Percentiles rank a stretch among this genome's conserved stretches.
These are phyloP conservation scores for Aciculosporium take DNA, from an alignment of 2,329 filamentous ascomycete species.

Conservation along the genomic window DNA sequence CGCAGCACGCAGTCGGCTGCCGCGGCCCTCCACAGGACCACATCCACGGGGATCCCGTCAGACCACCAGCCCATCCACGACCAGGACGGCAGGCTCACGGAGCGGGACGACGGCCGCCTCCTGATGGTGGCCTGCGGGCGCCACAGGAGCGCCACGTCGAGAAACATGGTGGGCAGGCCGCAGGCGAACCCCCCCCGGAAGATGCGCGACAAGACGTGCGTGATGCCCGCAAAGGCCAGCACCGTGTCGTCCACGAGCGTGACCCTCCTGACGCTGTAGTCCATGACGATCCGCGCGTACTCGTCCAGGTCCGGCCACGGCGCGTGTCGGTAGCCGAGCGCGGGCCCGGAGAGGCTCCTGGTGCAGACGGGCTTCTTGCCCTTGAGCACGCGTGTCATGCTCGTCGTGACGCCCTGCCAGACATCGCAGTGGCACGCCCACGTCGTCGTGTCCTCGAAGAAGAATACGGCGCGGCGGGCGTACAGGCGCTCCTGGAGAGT, in stretches of 20 bases:
- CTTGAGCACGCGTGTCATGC: slow-evolving; percentile 18
- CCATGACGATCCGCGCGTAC: slow-evolving; percentile 28
- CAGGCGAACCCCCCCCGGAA: slow-evolving; percentile 30
- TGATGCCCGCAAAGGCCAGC: slow-evolving; percentile 28
- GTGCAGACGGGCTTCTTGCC: slow-evolving; percentile 20
- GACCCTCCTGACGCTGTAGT: slow-evolving; percentile 26
- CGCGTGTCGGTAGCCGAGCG: slow-evolving; percentile 24
- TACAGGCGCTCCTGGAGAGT: slow-evolving; percentile 30
- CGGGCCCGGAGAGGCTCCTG: slow-evolving; percentile 17
- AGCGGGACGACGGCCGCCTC: slow-evolving; percentile 20
- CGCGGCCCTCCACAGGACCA: slow-evolving; percentile 27
- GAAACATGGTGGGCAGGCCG: slow-evolving; percentile 32
- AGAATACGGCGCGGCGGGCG: slow-evolving; percentile 27
- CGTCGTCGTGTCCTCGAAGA: slow-evolving; percentile 28
- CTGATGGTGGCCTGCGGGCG: slow-evolving; percentile 28
- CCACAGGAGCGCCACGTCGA: slow-evolving; percentile 31
- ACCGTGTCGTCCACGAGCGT: slow-evolving; percentile 27
- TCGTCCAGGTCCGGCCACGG: slow-evolving; percentile 33
- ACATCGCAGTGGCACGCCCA: slow-evolving; percentile 33
- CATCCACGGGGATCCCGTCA: slow-evolving; percentile 27
- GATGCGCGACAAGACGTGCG: slow-evolving; percentile 24
- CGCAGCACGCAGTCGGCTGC: slow-evolving; percentile 28
- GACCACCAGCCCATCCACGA: slow-evolving; percentile 36
- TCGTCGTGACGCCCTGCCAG: slow-evolving; percentile 23
- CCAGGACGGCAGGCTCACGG: slow-evolving; percentile 29